Conservation (phyloP, 1,139 yeast species). For the Wickerhamomyces sp. region DNA sequence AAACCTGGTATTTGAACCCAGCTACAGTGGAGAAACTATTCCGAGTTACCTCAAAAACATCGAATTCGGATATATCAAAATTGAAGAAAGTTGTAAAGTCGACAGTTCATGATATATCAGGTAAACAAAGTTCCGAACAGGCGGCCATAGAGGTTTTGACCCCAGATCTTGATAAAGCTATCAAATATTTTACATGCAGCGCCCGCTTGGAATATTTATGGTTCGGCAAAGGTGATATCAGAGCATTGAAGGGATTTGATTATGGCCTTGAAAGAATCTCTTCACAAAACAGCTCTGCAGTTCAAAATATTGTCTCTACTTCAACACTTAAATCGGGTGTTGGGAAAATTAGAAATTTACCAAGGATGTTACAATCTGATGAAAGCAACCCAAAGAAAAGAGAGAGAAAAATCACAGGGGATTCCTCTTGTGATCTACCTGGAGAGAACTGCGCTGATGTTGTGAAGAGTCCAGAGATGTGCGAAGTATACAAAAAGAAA, state of each 20-base stretch:
- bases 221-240: slow-evolving; percentile 37
- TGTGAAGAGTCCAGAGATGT: neutral
- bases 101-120: slow-evolving; percentile 65
- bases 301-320: slow-evolving; percentile 5
- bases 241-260: slow-evolving; percentile 21
- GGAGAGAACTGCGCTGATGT: neutral
- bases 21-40: slow-evolving; percentile 58
- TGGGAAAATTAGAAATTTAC: slow-evolving; percentile 26
- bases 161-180: slow-evolving; percentile 40
- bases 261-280: slow-evolving; percentile 12
- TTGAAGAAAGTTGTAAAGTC: slow-evolving; percentile 64
- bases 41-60: slow-evolving; percentile 49
- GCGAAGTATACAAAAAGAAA: neutral
- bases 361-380: slow-evolving; percentile 21
- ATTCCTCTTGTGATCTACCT: neutral
- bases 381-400: slow-evolving; percentile 9
- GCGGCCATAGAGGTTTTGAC: slow-evolving; percentile 45
- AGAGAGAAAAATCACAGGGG: slow-evolving; percentile 3
- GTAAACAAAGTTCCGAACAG: slow-evolving; percentile 32
- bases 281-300: slow-evolving; percentile 5
- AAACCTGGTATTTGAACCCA: slow-evolving; percentile 56
- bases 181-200: slow-evolving; percentile 38
- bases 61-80: slow-evolving; percentile 50
- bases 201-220: slow-evolving; percentile 43
- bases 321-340: slow-evolving; percentile 24